phyloP scores from a whole-genome alignment of 805 yeast species.

The Tetrapisispora fleetii region DNA sequence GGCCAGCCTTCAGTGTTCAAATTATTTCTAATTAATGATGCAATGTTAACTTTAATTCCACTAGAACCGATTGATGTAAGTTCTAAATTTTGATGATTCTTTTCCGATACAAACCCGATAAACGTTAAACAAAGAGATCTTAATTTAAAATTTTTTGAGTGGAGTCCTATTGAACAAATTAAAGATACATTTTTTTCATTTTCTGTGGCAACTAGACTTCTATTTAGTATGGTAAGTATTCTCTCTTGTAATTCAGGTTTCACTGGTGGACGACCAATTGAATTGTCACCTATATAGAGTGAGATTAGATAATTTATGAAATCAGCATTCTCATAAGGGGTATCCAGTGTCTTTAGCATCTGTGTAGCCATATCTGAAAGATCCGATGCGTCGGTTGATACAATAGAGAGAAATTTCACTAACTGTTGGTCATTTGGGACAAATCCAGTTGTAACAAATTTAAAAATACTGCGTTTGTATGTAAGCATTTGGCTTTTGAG shows the following conservation, averaged over 20 bases:
- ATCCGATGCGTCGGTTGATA: constrained; percentile 47
- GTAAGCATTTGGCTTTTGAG: constrained; percentile 37
- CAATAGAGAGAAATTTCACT: constrained; percentile 47
- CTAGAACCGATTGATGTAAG: constrained; percentile 22
- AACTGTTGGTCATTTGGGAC: constrained; percentile 34
- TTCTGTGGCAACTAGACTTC: constrained; percentile 43
- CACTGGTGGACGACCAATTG: constrained; percentile 41
- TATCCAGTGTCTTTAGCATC: constrained; percentile 37
- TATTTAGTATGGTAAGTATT: constrained; percentile 40
- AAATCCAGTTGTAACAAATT: constrained; percentile 26
- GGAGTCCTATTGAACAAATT: constrained; percentile 51
- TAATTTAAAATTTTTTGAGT: constrained; percentile 41
- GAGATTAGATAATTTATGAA: constrained; percentile 37
- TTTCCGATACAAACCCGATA: constrained; percentile 48
- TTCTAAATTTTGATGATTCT: constrained; percentile 21
- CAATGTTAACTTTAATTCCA: constrained; percentile 29
- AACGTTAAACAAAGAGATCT: constrained; percentile 52
- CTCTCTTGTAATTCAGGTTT: constrained; percentile 44
- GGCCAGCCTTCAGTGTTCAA: constrained; percentile 57
- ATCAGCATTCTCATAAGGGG: constrained; percentile 42
- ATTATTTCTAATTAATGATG: constrained; percentile 42
- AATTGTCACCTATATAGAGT: constrained; percentile 43
- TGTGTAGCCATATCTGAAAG: constrained; percentile 45
- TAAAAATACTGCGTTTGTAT: constrained; percentile 33
- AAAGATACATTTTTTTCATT: constrained; percentile 32